A percentile compares a stretch with the other conserved stretches of the same genome.
phyloP scores from a whole-genome alignment of 257 asterid species.

The Cinchona pubescens region DNA sequence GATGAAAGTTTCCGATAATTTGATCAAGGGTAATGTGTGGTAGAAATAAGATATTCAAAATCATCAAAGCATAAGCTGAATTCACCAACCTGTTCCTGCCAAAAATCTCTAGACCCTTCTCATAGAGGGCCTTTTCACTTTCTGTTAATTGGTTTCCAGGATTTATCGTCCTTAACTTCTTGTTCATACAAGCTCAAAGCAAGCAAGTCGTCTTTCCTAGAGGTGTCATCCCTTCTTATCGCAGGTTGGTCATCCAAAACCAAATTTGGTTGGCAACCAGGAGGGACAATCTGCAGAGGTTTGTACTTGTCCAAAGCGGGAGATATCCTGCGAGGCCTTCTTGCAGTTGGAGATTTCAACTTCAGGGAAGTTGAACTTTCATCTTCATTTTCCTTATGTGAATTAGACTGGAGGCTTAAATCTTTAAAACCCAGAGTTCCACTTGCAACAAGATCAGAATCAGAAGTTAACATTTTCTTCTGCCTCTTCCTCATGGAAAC shows the following conservation, averaged over 20 bases:
- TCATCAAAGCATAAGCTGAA: constrained; percentile 18
- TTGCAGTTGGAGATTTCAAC: constrained; percentile 44
- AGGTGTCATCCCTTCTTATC: constrained; percentile 41
- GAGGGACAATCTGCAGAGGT: constrained; percentile 34
- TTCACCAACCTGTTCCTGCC: constrained; percentile 76
- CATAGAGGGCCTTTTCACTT: constrained; percentile 86
- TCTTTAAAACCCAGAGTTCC: constrained; percentile 45
- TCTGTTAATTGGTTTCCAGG: constrained; percentile 85
- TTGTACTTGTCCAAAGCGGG: constrained; percentile 6
- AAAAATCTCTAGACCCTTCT: constrained; percentile 83
- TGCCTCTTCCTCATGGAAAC: constrained; percentile 64
- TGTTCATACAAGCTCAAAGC: constrained; percentile 47
- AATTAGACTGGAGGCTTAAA: constrained; percentile 36
- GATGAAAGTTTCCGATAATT: neutral
- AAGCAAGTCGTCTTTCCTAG: constrained; percentile 45
- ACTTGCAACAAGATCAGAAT: constrained; percentile 53
- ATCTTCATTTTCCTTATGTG: constrained; percentile 29
- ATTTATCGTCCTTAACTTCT: constrained; percentile 43
- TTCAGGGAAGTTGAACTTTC: constrained; percentile 34
- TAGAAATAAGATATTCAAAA: constrained; percentile 11
- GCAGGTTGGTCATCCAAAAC: constrained; percentile 20
- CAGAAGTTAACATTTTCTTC: constrained; percentile 54
- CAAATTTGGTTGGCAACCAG: constrained; percentile 27
- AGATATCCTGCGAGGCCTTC: constrained; percentile 56
- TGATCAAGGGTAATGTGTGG: neutral